Conservation (phyloP, 805 yeast species). For the Nadsonia fulvescens region DNA sequence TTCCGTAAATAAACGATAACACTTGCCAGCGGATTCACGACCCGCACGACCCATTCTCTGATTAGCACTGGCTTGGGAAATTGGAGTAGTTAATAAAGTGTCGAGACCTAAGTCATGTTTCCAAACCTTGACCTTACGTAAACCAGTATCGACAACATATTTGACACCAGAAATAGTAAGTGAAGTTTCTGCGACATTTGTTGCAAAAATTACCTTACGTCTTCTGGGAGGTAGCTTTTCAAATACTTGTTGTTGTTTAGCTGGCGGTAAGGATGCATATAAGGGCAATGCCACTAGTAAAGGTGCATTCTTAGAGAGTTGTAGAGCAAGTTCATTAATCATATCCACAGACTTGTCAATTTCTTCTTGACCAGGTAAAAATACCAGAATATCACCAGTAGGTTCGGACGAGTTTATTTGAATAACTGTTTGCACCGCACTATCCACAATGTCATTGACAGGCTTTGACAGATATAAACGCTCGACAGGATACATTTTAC, state of each 20-base stretch:
- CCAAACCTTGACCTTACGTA: conserved; percentile 89
- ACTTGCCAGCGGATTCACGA: conserved; percentile 85
- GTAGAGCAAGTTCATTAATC: conserved; percentile 37
- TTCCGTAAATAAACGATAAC: conserved; percentile 70
- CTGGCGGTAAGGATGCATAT: conserved; percentile 85
- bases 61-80: conserved; percentile 84
- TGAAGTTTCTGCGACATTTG: conserved; percentile 96
- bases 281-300: conserved; percentile 60
- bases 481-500: conserved; percentile 74
- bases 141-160: conserved; percentile 83
- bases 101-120: conserved; percentile 82
- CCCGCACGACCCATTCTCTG: conserved; percentile 99
- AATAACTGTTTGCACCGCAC: conserved; percentile 50
- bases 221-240: conserved; percentile 40
- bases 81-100: conserved; percentile 80
- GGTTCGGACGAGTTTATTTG: conserved; percentile 69
- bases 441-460: conserved; percentile 70
- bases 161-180: conserved; percentile 88
- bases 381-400: conserved; percentile 80
- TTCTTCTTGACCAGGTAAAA: conserved; percentile 93
- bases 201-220: conserved; percentile 77
- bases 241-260: conserved; percentile 69
- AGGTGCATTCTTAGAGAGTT: conserved; percentile 61
- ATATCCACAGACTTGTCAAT: conserved; percentile 67
- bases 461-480: conserved; percentile 45